phyloP scores from a whole-genome alignment of 306 rosid genomes.

The Sesbania bispinosa region DNA sequence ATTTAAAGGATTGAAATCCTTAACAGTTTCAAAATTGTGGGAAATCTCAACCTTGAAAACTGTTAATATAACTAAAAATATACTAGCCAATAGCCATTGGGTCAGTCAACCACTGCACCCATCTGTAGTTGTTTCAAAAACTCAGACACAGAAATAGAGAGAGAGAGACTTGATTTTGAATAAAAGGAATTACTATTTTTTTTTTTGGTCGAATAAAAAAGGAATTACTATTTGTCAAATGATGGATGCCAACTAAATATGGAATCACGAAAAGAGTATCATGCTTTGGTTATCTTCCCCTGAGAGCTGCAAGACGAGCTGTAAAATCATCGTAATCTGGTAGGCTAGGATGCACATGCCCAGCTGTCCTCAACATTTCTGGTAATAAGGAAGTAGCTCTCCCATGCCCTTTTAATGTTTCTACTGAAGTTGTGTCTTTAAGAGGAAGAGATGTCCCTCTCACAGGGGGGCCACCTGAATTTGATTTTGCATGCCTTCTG shows the following conservation, averaged over 20 bases:
- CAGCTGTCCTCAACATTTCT: slow-evolving; percentile 28
- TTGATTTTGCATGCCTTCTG: slow-evolving; percentile 10
- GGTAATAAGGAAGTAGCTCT: slow-evolving; percentile 40
- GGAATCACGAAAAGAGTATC: not conserved
- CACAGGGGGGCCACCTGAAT: not conserved
- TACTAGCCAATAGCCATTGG: not conserved
- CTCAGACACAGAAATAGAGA: not conserved
- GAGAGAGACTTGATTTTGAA: not conserved
- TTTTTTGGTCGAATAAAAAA: no score
- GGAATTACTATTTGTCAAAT: no score
- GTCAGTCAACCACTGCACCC: not conserved
- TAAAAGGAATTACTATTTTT: not conserved
- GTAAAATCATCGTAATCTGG: slow-evolving; percentile 82
- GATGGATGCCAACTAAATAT: not conserved
- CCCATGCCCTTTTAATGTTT: not conserved
- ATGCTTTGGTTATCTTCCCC: slow-evolving; percentile 24
- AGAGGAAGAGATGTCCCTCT: slow-evolving; percentile 44
- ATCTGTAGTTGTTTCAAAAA: not conserved
- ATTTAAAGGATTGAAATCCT: not conserved
- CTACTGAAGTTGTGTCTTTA: not conserved
- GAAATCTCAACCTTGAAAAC: not conserved
- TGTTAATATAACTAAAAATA: not conserved
- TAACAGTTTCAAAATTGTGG: not conserved
- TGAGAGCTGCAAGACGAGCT: slow-evolving; percentile 67
- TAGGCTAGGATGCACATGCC: slow-evolving; percentile 65